Evolutionary conservation across 2,329 filamentous ascomycete genomes (phyloP), one percentile per base, ranked within the genome.

Genomic region (Hypoxylon sp.): DNA sequence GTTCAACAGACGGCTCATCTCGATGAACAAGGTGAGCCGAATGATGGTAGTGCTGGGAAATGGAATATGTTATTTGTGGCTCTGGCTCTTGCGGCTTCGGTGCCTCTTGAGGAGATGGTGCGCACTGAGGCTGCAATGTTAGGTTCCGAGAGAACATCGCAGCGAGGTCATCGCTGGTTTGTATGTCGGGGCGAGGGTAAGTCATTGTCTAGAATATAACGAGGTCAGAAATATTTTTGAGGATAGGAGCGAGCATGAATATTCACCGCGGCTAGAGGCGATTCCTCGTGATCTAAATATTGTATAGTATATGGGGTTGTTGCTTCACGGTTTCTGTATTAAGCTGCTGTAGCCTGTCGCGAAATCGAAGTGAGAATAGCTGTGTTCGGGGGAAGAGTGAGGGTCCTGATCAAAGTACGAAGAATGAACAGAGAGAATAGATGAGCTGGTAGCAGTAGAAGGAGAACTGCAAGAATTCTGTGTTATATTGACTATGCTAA

Each of bases 11-110:
- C 52, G 74, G 75, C 59, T 77, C 73, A 19, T 81, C 78, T 59
- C 84, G 83, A 19, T 81, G 80, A 52, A 78, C 83, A 68, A 90
- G 77, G 78, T 97, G 93, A 48, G 91, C 84, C 8, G 93, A 94
- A 77, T 94, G 93, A 71, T 91, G 91, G 79, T 97, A 97, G 79
- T 97, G 94, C 76, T 93, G 91, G 9, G 92, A 92, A 73, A 92
- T 88, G 65, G 87, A 90, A 82, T 96, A 97, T 69, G 87, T 84
- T 70, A 93, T 90, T 63, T 81, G 80, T 48, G 75, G 77, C 60
- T 76, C 79, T 19, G 71, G 71, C 69, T 73, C 69, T 33, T 68
- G 70, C 61, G 74, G 72, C 74, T 78, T 79, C 17, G 74, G 73
- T 61, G 78, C 75, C 50, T 80, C 74, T 50, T 77, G 73, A 5